Evolutionary conservation across 257 asterid species (phyloP), one percentile per base, ranked within the genome.

Genomic region (Eustoma russellianum): DNA sequence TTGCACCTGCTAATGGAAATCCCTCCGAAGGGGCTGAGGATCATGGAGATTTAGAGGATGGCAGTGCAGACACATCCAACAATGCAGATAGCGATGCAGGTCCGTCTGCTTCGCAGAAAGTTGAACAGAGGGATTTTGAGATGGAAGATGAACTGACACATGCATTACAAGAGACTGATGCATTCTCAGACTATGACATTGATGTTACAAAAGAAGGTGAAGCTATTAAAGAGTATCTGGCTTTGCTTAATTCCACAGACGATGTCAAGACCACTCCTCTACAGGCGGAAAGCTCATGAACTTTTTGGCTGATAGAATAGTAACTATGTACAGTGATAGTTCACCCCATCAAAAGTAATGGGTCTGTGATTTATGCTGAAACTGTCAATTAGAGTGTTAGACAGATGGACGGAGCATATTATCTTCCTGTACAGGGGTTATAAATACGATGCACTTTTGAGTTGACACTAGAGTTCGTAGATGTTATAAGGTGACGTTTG

Each of bases 161-260:
- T 10, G 95, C 77, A 51, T 63, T 91, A 72, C 78, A 72, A 9
- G 68, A 66, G 15, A 70, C 81, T 18, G 96, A 91, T 71, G 86
- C 90, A 33, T 59, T 80, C 95, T 80, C 95, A 0, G 96, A 87
- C 69, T 91, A 87, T 38, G 96, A 91, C 67, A 76, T 87, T 15
- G 92, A 87, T 41, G 80, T 87, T 30, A 68, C 75, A 0, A 77
- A 77, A 69, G 96, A 87, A 84, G 98, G 96, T 44, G 96, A 91
- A 77, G 94, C 96, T 41, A 79, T 91, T 45, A 62, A 55, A 1
- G 87, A 87, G 75, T 91, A 87, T 55, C 47, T 91, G 62, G 83
- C 94, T 64, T 55, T 82, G 67, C 66, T 87, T 5, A 62, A 28
- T 55, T 59, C 83, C 55, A 67, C 75, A 34, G 43, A 14, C 51